Evolutionary conservation across 495 filamentous ascomycete genomes (phyloP), one percentile per base, ranked within the genome.

Genomic region (Aspergillus panamensis): DNA sequence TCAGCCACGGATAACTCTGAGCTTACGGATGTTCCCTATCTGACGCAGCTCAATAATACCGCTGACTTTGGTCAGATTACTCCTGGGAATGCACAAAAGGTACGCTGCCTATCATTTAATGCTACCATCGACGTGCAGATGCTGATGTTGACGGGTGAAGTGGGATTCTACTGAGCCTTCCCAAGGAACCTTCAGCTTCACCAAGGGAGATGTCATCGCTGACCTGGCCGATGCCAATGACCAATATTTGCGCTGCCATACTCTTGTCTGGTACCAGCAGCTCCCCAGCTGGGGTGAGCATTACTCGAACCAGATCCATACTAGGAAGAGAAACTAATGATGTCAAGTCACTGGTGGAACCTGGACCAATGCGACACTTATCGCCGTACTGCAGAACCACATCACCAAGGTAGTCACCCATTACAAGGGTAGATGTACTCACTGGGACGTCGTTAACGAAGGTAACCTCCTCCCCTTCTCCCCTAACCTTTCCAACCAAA

Each of bases 21-120:
- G 62, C 66, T 81, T 52, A 77, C 64, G 17, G 81, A 87, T 66
- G 55, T 72, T 9, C 40, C 66, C 13, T 88, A 87, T 59, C 53
- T 73, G 13, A 59, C 66, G 7, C 64, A 70, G 21, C 62, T 79
- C 35, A 74, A 64, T 60, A 75, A 84, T 66, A 78, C 69, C 33
- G 66, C 67, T 19, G 82, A 86, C 62, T 84, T 85, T 56, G 83
- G 84, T 30, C 76, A 80, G 61, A 71, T 84, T 48, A 84, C 82
- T 0, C 82, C 82, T 0, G 82, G 77, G 25, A 87, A 87, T 63
- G 74, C 79, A 13, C 75, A 80, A 69, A 86, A 85, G 73, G 71
- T 69, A 19, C 16, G 58, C 16, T 19, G 8, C 6, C 2, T 5
- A 25, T 5, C 25, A 25, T 25, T 5, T 5, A 25, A 25, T 25